Conservation (phyloP, 1,139 yeast genomes). For the Zygotorulaspora mrakii region DNA sequence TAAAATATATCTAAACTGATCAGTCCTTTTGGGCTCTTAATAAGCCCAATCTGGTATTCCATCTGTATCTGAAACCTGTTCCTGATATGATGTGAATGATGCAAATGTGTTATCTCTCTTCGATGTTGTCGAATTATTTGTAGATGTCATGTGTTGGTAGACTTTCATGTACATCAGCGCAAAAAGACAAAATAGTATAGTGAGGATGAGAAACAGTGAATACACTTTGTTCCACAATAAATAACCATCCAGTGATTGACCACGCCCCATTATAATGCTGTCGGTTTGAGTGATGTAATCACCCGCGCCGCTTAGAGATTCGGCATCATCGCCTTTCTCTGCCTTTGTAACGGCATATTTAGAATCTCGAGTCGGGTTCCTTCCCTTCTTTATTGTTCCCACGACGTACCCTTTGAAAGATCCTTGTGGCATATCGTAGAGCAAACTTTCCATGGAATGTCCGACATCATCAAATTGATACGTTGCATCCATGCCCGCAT, state of each 20-base stretch:
- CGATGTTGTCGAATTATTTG: neutral
- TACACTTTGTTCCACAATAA: constrained; percentile 11
- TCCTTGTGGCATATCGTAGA: constrained; percentile 24
- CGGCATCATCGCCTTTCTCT: neutral
- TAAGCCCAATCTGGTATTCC: constrained; percentile 14
- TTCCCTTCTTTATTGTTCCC: no score
- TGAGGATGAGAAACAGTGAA: constrained; percentile 10
- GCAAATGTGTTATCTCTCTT: constrained; percentile 6
- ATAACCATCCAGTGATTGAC: constrained; percentile 8
- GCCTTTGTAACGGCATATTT: no score
- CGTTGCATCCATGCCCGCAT: constrained; percentile 73
- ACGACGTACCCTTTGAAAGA: constrained; percentile 19
- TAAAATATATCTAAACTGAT: no score
- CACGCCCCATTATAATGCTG: constrained; percentile 12
- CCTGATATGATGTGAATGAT: constrained; percentile 7
- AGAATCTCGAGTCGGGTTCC: no score
- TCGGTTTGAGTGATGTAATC: constrained; percentile 2
- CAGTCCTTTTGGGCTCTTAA: neutral
- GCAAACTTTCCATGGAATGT: constrained; percentile 38
- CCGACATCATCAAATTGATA: constrained; percentile 48
- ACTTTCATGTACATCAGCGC: constrained; percentile 16
- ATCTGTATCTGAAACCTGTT: constrained; percentile 2
- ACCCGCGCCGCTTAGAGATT: neutral
- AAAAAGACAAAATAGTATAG: constrained; percentile 16
- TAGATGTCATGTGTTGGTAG: neutral